Evolutionary conservation across 768 basidiomycete species (phyloP), one percentile per base, ranked within the genome.

Genomic region (Termitomyces sp.): DNA sequence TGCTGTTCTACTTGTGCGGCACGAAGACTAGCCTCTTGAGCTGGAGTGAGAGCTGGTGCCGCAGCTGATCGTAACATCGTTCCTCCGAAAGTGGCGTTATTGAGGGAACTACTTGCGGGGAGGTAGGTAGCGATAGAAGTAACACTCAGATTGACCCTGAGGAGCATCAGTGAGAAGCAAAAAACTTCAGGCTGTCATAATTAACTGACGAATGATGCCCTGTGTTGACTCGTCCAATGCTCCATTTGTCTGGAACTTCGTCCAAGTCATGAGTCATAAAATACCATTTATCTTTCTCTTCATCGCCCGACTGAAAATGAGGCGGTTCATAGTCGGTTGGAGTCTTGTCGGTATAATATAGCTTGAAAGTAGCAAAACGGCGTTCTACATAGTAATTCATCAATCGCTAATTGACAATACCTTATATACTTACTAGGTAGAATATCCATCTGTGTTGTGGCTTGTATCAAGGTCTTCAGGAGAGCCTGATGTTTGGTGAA

Each of bases 291-390:
- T 92, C 86, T 60, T 81, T 82, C n/a, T 86, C 77, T 5, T 74
- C 72, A 65, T 94, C 90, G 0, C 86, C 91, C 5, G 88, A 72
- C 56, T 82, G 80, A 66, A 94, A 94, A 68, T 87, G 76, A 0
- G 89, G 89, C 5, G 93, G 93, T 67, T 95, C 89, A 65, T 95
- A 95, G 51, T 93, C 86, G 9, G 78, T 74, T 0, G 93, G 93
- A 13, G 91, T 87, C 22, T 83, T 78, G 47, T 91, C 86, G 14
- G 87, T 88, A 69, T 93, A 95, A 68, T 88, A 92, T 12, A 92
- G 72, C 68, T 95, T 95, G 76, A 95, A 91, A 22, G 88, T 91
- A n/a, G 92, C 90, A 65, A 80, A 95, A 34, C 93, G 87, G 47
- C 86, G 86, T 64, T 85, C 91, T 91, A 65, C 27, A 30, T 5